These are phyloP conservation scores for Apiospora pterosperma DNA, from an alignment of 2,329 filamentous ascomycete genomes.

Conservation along the genomic window DNA sequence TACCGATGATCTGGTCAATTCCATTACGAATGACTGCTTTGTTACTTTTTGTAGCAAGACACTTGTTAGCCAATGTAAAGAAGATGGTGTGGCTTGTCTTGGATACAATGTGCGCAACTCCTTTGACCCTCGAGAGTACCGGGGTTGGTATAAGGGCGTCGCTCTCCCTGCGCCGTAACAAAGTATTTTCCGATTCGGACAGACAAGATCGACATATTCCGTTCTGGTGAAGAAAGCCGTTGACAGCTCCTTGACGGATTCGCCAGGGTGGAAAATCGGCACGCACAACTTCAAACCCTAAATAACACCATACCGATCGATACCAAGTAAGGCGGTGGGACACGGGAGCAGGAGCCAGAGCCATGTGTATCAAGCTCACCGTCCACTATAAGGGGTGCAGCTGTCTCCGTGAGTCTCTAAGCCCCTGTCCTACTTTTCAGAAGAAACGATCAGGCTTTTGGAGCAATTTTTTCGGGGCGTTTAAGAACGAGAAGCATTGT, in stretches of 20 bases:
- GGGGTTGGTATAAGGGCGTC: not conserved
- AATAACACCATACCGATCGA: not conserved
- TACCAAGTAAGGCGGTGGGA: not conserved
- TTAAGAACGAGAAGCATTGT: constrained; percentile 2
- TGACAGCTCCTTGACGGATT: not conserved
- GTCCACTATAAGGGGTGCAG: not conserved
- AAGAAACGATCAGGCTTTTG: constrained; percentile 4
- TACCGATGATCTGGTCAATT: not conserved
- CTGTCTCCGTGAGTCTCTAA: not conserved
- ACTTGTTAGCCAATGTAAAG: not conserved
- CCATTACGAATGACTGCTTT: not conserved
- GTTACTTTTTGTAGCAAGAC: not conserved
- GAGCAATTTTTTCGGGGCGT: not conserved
- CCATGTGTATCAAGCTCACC: constrained; percentile 4
- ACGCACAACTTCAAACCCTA: not conserved
- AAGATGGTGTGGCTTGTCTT: not conserved
- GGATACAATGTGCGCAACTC: not conserved
- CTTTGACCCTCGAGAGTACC: not conserved
- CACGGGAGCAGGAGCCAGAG: not conserved
- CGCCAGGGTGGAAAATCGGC: not conserved
- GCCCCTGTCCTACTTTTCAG: constrained; percentile 1
- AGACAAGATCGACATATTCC: not conserved
- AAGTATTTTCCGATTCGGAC: not conserved
- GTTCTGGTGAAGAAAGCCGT: not conserved
- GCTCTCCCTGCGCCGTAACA: not conserved